Conservation (phyloP, 2,329 filamentous ascomycete species). For the Epichloe baconii region DNA sequence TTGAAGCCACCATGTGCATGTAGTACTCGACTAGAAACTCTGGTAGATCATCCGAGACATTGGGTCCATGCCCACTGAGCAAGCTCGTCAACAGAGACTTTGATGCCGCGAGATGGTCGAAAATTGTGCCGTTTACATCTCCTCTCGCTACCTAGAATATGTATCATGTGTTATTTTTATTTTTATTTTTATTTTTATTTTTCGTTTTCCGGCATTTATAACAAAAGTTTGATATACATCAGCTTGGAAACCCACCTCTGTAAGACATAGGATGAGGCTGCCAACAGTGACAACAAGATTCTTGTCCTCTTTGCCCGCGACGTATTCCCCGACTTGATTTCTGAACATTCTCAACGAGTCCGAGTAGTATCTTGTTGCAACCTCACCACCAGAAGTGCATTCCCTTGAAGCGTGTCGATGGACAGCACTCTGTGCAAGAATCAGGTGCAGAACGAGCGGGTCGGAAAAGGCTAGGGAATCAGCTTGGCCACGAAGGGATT, state of each 20-base stretch:
- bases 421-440: constrained; percentile 30
- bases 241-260: constrained; percentile 23
- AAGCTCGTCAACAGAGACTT: constrained; percentile 27
- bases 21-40: constrained; percentile 36
- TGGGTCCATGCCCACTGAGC: constrained; percentile 18
- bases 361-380: constrained; percentile 23
- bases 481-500: constrained; percentile 34
- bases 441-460: constrained; percentile 30
- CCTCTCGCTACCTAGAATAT: constrained; percentile 23
- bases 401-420: constrained; percentile 23
- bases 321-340: constrained; percentile 20
- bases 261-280: constrained; percentile 32
- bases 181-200: too few species aligned
- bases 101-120: constrained; percentile 31
- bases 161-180: neutral
- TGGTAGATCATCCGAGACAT: constrained; percentile 23
- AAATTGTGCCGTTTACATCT: constrained; percentile 31
- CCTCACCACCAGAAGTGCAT: constrained; percentile 13
- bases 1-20: constrained; percentile 31
- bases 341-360: constrained; percentile 24
- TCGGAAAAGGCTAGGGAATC: constrained; percentile 31
- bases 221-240: too few species aligned
- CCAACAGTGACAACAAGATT: constrained; percentile 29
- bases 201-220: too few species aligned
- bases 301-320: constrained; percentile 20